These are phyloP conservation scores for Solanum sejunctum DNA, from an alignment of 257 asterid genomes.

Conservation along the genomic window DNA sequence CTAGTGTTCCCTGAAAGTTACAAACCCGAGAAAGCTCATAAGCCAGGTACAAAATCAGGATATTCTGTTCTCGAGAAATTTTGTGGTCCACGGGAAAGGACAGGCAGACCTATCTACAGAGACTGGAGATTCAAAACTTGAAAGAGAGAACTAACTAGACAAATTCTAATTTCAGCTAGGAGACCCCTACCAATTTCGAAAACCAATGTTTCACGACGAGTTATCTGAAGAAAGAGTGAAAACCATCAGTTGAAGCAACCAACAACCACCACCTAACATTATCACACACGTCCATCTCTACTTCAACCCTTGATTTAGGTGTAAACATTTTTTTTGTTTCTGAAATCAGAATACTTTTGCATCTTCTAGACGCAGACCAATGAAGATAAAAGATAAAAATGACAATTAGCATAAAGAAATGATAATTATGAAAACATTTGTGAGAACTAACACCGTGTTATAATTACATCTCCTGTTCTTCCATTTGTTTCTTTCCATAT, in stretches of 20 bases:
- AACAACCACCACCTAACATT: not conserved
- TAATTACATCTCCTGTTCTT: not conserved
- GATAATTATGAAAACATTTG: not conserved
- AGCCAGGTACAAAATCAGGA: not conserved
- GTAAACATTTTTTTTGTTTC: not conserved
- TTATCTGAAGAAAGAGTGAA: not conserved
- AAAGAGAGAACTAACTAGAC: not conserved
- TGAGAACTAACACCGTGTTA: not conserved
- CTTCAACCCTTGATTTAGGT: not conserved
- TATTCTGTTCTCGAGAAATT: not conserved
- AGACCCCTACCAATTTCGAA: not conserved
- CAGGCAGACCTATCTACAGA: not conserved
- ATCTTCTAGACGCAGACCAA: not conserved
- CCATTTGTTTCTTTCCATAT: not conserved
- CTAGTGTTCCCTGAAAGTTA: not conserved
- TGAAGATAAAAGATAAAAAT: not conserved
- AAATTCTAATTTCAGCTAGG: not conserved
- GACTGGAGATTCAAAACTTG: not conserved
- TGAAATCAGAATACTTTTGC: not conserved
- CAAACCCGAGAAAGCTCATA: not conserved
- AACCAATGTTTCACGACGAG: not conserved
- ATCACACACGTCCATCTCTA: not conserved
- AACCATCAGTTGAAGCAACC: not conserved
- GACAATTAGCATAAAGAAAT: not conserved
- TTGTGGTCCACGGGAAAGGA: not conserved